Conservation (phyloP, 2,329 filamentous ascomycete species). For the Massarina eburnea region DNA sequence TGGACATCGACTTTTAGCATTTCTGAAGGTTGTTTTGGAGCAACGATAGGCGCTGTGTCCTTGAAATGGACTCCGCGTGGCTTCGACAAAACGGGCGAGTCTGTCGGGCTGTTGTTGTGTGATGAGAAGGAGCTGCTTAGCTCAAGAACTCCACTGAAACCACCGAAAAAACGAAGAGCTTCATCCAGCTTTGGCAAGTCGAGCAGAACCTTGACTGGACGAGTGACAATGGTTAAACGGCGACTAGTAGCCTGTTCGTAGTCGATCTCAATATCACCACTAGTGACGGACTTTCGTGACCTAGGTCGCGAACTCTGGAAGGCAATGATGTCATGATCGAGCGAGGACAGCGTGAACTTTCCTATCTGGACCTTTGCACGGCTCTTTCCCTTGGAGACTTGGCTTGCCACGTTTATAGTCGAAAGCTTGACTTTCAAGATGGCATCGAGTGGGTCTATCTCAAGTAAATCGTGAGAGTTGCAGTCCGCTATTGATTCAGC, state of each 20-base stretch:
- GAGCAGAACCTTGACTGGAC: constrained; percentile 74
- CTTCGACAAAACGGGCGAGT: constrained; percentile 32
- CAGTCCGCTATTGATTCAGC: constrained; percentile 22
- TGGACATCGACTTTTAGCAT: constrained; percentile 70
- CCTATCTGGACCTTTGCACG: constrained; percentile 36
- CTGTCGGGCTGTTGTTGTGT: constrained; percentile 47
- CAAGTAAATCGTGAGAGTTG: constrained; percentile 14
- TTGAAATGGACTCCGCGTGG: constrained; percentile 61
- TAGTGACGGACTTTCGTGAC: constrained; percentile 26
- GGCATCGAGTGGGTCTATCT: constrained; percentile 28
- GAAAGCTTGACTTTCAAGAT: constrained; percentile 30
- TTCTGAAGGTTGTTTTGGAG: constrained; percentile 15
- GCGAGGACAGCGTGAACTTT: constrained; percentile 52
- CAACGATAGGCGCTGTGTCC: constrained; percentile 39
- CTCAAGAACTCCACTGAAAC: constrained; percentile 86
- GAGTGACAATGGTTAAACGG: constrained; percentile 66
- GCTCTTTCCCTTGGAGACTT: constrained; percentile 13
- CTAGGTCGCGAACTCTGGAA: constrained; percentile 45
- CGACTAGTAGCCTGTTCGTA: constrained; percentile 32
- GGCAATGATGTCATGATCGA: constrained; percentile 53
- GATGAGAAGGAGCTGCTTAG: constrained; percentile 83
- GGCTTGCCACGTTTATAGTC: constrained; percentile 25
- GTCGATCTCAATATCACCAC: constrained; percentile 36
- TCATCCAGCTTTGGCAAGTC: constrained; percentile 83
- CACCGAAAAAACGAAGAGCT: constrained; percentile 84